Evolutionary conservation across 2,329 filamentous ascomycete species (phyloP).

Genomic region (Coniochaeta sp.): DNA sequence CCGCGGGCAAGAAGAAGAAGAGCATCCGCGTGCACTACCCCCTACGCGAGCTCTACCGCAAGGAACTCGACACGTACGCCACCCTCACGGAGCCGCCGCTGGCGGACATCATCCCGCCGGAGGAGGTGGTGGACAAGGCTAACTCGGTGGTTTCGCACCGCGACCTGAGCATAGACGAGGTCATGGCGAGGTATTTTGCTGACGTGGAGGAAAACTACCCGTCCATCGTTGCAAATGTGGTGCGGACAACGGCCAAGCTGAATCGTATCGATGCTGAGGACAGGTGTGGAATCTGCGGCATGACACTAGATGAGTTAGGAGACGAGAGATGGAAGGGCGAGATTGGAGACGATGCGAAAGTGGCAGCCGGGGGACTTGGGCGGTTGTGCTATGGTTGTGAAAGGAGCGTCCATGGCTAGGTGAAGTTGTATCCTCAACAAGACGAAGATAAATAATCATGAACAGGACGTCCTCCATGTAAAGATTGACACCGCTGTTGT

Average conservation of each 20-base stretch:
- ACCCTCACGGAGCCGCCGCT: constrained; percentile 45
- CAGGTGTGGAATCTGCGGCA: constrained; percentile 62
- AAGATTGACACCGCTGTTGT: neutral
- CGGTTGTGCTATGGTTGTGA: constrained; percentile 68
- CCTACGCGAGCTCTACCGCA: constrained; percentile 74
- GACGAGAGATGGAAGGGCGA: constrained; percentile 58
- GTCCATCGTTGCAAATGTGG: constrained; percentile 90
- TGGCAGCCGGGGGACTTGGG: constrained; percentile 17
- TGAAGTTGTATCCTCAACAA: neutral
- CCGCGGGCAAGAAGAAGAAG: neutral
- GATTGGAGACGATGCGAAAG: constrained; percentile 38
- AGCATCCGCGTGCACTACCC: constrained; percentile 59
- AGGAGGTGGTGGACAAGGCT: constrained; percentile 8
- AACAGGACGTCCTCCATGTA: neutral
- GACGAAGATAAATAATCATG: neutral
- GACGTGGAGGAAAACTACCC: constrained; percentile 81
- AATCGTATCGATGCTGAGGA: constrained; percentile 34
- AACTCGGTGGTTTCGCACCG: constrained; percentile 53
- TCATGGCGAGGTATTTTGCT: constrained; percentile 84
- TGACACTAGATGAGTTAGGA: constrained; percentile 55
- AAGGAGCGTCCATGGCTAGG: constrained; percentile 44
- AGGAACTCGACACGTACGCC: constrained; percentile 67
- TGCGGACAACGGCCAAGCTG: constrained; percentile 82
- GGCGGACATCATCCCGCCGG: constrained; percentile 29
- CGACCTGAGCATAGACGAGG: constrained; percentile 80